A percentile compares a stretch with the other conserved stretches of the same genome.
Evolutionary conservation across 2,329 filamentous ascomycete genomes (phyloP).

Genomic region (Verticillium klebahnii): DNA sequence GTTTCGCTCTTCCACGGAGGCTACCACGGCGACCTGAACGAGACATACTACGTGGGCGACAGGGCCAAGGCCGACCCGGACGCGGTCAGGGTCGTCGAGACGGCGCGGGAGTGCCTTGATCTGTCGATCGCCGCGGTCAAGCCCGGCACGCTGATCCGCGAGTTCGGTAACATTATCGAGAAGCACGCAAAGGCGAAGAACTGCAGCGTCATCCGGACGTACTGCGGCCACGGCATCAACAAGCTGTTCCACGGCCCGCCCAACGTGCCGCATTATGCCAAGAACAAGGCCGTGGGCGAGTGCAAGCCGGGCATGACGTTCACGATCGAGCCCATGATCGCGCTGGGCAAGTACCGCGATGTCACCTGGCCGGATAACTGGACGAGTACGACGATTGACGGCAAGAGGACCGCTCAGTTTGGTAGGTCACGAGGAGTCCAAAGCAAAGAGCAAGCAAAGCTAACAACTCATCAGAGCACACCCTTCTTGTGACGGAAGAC

Average conservation of each 20-base stretch:
- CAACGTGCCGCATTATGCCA: slow-evolving; percentile 94
- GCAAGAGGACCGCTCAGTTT: slow-evolving; percentile 87
- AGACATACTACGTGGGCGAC: slow-evolving; percentile 97
- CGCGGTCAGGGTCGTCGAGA: slow-evolving; percentile 84
- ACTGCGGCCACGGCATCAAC: slow-evolving; percentile 95
- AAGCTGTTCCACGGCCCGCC: slow-evolving; percentile 89
- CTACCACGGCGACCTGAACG: slow-evolving; percentile 94
- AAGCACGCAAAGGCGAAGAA: slow-evolving; percentile 82
- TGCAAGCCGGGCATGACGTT: slow-evolving; percentile 98
- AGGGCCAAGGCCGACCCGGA: slow-evolving; percentile 80
- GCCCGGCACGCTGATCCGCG: slow-evolving; percentile 86
- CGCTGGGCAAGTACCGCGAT: slow-evolving; percentile 82
- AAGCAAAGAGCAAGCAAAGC: slow-evolving; percentile 56
- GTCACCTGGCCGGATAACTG: slow-evolving; percentile 98
- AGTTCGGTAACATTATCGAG: slow-evolving; percentile 93
- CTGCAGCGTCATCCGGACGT: slow-evolving; percentile 91
- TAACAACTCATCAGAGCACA: slow-evolving; percentile 58
- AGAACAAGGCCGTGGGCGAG: slow-evolving; percentile 94
- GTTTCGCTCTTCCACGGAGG: slow-evolving; percentile 91
- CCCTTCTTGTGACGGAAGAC: slow-evolving; percentile 75
- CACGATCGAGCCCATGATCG: slow-evolving; percentile 98
- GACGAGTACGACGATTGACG: slow-evolving; percentile 92
- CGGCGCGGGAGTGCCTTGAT: slow-evolving; percentile 84
- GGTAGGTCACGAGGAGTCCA: slow-evolving; percentile 46
- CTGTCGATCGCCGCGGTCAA: slow-evolving; percentile 88